Base-by-base conservation (phyloP, 805 yeast species). In the Candida jianshihensis region DNA sequence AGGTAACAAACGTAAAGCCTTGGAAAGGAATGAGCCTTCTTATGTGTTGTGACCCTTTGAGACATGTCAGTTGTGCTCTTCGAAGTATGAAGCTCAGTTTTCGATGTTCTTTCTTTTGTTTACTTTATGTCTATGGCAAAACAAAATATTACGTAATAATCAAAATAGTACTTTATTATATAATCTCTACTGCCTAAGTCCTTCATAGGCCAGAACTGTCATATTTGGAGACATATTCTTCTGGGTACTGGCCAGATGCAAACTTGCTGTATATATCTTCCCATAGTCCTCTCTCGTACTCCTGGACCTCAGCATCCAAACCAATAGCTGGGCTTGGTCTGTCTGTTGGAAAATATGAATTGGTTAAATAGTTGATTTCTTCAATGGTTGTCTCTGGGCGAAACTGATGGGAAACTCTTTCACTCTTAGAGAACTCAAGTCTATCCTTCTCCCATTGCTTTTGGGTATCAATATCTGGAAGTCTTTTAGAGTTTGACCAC, bases 1-100 rank as follows among this genome's bases (percentile, higher is more conserved):
- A 86, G 57, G 51, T 85, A 86, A 30, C 84, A 85, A 34, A 87
- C 78, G 54, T 85, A 85, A 39, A 83, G 72, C 7, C 44, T 51
- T 1, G 73, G 68, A 1, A 56, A 40, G 0, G 41, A n/a, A 34
- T 48, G 53, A 3, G 32, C 4, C 19, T 30, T 29, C 13, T 25
- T 37, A 17, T 27, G 32, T 20, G 29, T 22, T 6, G 31, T 24
- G 15, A 14, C 15, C 5, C 31, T 30, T 24, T 42, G 42, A 4
- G 43, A 39, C 45, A 42, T 41, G 9, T 15, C 12, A 26, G 18
- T 4, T 5, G 22, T n/a, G n/a, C n/a, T n/a, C n/a, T n/a, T n/a
- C n/a, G n/a, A n/a, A n/a, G n/a, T n/a, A n/a, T n/a, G n/a, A 31
- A 21, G 19, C 34, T 27, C 12, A n/a, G 27, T 15, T 25, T 3